Conservation (phyloP, 768 basidiomycete genomes). For the Trametes coccinea region DNA sequence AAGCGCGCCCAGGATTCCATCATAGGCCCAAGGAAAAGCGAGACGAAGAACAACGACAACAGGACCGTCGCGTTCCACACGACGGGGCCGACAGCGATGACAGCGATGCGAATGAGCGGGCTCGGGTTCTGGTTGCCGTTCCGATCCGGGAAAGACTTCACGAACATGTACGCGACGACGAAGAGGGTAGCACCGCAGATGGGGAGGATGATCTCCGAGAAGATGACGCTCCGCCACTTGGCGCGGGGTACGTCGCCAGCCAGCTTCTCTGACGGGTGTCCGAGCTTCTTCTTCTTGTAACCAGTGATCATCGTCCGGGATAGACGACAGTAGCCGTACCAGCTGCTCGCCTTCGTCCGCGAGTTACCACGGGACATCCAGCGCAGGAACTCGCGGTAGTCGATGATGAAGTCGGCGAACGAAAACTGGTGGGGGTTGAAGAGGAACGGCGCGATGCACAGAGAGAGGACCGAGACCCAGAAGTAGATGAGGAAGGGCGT, state of each 20-base stretch:
- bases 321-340: slow-evolving; percentile 99
- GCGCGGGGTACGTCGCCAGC: slow-evolving; percentile 94
- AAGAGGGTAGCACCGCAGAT: slow-evolving; percentile 76
- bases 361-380: slow-evolving; percentile 99
- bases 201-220: slow-evolving; percentile 83
- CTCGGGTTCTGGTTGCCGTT: slow-evolving; percentile 70
- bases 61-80: slow-evolving; percentile 94
- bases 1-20: slow-evolving; percentile 84
- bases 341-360: slow-evolving; percentile 92
- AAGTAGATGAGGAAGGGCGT: slow-evolving; percentile 96
- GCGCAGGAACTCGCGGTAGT: slow-evolving; percentile 96
- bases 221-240: slow-evolving; percentile 77
- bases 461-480: slow-evolving; percentile 94
- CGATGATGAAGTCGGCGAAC: slow-evolving; percentile 95
- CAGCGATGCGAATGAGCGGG: slow-evolving; percentile 83
- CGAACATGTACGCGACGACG: slow-evolving; percentile 86
- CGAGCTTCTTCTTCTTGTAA: slow-evolving; percentile 98
- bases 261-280: slow-evolving; percentile 96
- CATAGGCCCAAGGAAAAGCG: slow-evolving; percentile 92
- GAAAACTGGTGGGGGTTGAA: slow-evolving; percentile 99
- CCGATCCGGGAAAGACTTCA: slow-evolving; percentile 81
- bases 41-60: slow-evolving; percentile 82
- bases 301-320: slow-evolving; percentile 98
- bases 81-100: slow-evolving; percentile 90
- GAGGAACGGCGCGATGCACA: slow-evolving; percentile 95